Evolutionary conservation across 768 basidiomycete species (phyloP).

Genomic region (Lepiota venenata): DNA sequence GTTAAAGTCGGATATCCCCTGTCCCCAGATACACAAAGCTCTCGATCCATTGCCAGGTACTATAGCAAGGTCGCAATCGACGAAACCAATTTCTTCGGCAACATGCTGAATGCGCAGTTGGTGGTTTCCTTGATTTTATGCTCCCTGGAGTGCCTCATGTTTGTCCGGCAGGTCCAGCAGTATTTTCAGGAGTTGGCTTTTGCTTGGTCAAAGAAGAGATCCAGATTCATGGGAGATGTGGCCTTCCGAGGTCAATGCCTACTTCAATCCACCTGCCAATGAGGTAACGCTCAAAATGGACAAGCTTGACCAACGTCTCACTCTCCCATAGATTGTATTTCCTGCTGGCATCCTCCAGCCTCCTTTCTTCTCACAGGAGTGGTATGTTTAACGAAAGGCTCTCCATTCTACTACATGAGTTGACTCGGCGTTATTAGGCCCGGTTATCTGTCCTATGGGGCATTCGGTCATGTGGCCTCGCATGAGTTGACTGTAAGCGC

Average conservation of each 20-base stretch:
- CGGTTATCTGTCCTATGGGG: constrained; percentile 83
- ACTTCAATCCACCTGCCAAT: constrained; percentile 83
- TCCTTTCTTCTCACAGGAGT: constrained; percentile 83
- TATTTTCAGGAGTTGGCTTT: constrained; percentile 67
- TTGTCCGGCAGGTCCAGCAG: constrained; percentile 45
- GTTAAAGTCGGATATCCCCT: constrained; percentile 94
- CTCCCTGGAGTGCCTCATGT: not conserved
- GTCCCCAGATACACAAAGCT: constrained; percentile 75
- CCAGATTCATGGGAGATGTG: constrained; percentile 83
- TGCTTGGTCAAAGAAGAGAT: constrained; percentile 68
- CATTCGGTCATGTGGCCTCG: constrained; percentile 88
- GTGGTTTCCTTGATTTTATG: constrained; percentile 13
- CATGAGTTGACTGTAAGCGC: constrained; percentile 83
- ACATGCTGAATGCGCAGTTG: constrained; percentile 64
- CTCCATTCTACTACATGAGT: constrained; percentile 11
- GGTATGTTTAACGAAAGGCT: constrained; percentile 38
- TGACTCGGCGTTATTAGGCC: constrained; percentile 51
- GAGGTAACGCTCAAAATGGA: constrained; percentile 49
- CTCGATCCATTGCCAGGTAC: constrained; percentile 68
- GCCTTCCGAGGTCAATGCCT: constrained; percentile 84
- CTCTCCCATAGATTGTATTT: constrained; percentile 73
- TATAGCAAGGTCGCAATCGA: constrained; percentile 69
- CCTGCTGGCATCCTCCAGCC: constrained; percentile 94
- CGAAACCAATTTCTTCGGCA: constrained; percentile 76
- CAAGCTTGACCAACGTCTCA: not conserved